phyloP scores from a whole-genome alignment of 306 rosid species.

The Castanea sativa region DNA sequence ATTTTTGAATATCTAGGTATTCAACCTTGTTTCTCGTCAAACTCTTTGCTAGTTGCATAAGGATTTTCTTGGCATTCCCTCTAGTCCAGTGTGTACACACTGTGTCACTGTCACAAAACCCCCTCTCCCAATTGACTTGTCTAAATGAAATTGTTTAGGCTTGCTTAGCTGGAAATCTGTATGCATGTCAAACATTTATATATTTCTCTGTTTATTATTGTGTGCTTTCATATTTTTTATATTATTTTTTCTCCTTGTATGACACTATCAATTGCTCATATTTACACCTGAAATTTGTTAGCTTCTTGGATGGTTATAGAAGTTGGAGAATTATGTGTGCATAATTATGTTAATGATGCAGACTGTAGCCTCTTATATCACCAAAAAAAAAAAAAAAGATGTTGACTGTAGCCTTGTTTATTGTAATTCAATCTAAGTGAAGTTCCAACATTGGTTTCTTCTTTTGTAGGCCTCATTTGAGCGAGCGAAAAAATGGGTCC shows the following conservation, averaged over 20 bases:
- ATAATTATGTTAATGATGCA: not conserved
- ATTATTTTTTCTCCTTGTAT: not conserved
- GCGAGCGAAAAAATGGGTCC: slow-evolving; percentile 61
- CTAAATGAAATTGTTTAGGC: not conserved
- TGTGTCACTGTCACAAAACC: too few species aligned
- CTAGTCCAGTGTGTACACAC: too few species aligned
- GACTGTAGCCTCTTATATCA: not conserved
- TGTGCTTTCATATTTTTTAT: not conserved
- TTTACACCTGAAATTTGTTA: not conserved
- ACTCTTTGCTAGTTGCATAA: too few species aligned
- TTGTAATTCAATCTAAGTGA: not conserved
- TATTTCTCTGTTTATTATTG: not conserved
- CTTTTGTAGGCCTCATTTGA: slow-evolving; percentile 50
- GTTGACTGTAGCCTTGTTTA: not conserved
- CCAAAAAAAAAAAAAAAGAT: too few species aligned
- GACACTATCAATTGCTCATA: not conserved
- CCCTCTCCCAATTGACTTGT: not conserved
- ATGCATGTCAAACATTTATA: not conserved
- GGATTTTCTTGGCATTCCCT: too few species aligned
- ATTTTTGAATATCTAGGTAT: too few species aligned
- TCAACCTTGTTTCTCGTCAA: too few species aligned
- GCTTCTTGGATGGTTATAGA: not conserved
- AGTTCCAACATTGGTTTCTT: not conserved
- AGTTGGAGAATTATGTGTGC: not conserved
- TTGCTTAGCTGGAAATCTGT: not conserved